A percentile compares a stretch with the other conserved stretches of the same genome.
phyloP scores from a whole-genome alignment of 805 yeast genomes.

The Saccharomycopsis sp. region DNA sequence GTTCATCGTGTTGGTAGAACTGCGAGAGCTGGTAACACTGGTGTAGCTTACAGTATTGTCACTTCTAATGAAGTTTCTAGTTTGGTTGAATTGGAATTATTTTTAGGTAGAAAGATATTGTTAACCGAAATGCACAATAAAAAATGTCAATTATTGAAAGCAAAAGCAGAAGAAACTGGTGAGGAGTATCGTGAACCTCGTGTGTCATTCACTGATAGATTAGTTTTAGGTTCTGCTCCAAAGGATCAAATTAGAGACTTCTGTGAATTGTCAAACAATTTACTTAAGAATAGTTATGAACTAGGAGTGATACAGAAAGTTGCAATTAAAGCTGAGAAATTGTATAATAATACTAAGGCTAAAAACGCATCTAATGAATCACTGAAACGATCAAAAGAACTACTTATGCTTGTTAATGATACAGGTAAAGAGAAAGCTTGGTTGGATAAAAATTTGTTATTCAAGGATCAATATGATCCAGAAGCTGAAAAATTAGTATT shows the following conservation, averaged over 20 bases:
- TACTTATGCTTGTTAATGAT: too few relatives aligned
- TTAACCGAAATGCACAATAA: constrained; percentile 64
- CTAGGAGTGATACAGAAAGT: constrained; percentile 58
- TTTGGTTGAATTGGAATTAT: constrained; percentile 80
- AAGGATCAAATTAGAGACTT: constrained; percentile 60
- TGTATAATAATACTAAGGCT: constrained; percentile 77
- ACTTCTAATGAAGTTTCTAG: constrained; percentile 85
- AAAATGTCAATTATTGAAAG: constrained; percentile 45
- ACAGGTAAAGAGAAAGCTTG: constrained; percentile 73
- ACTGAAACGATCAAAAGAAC: constrained; percentile 77
- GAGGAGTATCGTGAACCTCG: constrained; percentile 44
- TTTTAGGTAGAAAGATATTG: constrained; percentile 75
- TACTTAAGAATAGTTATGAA: constrained; percentile 62
- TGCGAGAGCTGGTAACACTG: constrained; percentile 96
- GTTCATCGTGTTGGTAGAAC: constrained; percentile 98
- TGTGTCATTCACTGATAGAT: constrained; percentile 62
- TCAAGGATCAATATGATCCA: constrained; percentile 51
- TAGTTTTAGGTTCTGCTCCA: constrained; percentile 81
- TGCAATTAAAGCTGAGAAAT: constrained; percentile 78
- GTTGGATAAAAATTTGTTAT: constrained; percentile 81
- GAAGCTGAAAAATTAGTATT: constrained; percentile 57
- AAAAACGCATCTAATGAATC: constrained; percentile 76
- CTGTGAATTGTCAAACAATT: constrained; percentile 62
- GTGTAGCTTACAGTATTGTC: constrained; percentile 94
- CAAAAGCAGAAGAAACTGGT: constrained; percentile 36